A percentile compares a stretch with the other conserved stretches of the same genome.
phyloP scores from a whole-genome alignment of 1,284 basidiomycete species.

The Malassezia restricta region DNA sequence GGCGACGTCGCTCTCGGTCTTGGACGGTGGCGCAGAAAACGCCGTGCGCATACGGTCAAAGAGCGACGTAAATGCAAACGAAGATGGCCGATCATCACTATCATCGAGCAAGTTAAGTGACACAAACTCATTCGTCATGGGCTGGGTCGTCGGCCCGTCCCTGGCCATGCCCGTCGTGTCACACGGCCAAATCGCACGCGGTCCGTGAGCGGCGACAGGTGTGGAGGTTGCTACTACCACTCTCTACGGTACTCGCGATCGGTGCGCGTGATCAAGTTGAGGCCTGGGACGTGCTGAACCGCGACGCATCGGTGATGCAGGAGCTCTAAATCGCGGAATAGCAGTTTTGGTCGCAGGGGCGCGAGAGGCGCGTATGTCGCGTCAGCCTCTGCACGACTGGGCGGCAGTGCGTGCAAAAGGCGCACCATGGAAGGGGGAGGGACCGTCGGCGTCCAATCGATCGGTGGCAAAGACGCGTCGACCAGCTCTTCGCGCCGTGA shows the following conservation, averaged over 20 bases:
- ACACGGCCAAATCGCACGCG: not conserved
- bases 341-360: slow-evolving; percentile 13
- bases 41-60: slow-evolving; percentile 35
- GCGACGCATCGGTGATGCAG: slow-evolving; percentile 31
- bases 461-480: not conserved
- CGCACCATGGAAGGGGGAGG: slow-evolving; percentile 1
- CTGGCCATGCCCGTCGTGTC: not conserved
- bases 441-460: slow-evolving; percentile 10
- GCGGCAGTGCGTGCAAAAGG: not conserved
- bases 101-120: slow-evolving; percentile 39
- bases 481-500: not conserved
- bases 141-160: not conserved
- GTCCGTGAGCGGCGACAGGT: not conserved
- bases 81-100: slow-evolving; percentile 21
- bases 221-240: not conserved
- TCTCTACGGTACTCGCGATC: slow-evolving; percentile 11
- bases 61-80: slow-evolving; percentile 30
- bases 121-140: not conserved
- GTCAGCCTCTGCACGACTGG: not conserved
- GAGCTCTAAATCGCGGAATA: slow-evolving; percentile 27
- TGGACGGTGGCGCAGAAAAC: slow-evolving; percentile 9
- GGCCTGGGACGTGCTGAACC: slow-evolving; percentile 5
- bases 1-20: not conserved
- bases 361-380: not conserved
- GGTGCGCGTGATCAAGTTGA: slow-evolving; percentile 13